These are phyloP conservation scores for Scheffersomyces illinoinensis DNA, from an alignment of 1,139 yeast genomes.

Conservation along the genomic window DNA sequence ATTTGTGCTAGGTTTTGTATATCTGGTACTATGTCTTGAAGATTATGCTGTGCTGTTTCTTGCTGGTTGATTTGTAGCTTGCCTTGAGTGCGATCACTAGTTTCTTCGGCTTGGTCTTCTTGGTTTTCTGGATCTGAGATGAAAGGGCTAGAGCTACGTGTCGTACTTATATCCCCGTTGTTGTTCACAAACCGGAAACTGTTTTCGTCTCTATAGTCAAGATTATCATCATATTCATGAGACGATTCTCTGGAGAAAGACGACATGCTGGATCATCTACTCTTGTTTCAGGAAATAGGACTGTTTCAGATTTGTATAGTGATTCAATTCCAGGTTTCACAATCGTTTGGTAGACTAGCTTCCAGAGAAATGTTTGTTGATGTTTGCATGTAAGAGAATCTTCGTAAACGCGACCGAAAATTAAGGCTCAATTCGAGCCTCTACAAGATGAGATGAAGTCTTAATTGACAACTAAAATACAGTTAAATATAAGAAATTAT, in stretches of 20 bases:
- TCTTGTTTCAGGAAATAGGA: not conserved
- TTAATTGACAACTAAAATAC: too few relatives aligned
- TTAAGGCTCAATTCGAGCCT: not conserved
- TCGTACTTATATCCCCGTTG: not conserved
- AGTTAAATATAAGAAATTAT: not conserved
- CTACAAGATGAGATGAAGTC: not conserved
- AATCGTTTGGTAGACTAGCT: not conserved
- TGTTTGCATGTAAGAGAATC: not conserved
- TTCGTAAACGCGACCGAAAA: not conserved
- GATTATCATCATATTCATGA: not conserved
- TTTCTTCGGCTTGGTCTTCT: not conserved
- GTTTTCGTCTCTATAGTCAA: not conserved
- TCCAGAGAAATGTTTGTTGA: not conserved
- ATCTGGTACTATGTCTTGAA: not conserved
- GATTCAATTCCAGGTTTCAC: not conserved
- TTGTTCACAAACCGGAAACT: not conserved
- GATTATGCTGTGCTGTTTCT: not conserved
- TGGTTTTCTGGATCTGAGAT: conserved; percentile 1
- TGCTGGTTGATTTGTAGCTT: not conserved
- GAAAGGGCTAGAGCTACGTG: conserved; percentile 2
- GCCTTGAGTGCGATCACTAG: not conserved
- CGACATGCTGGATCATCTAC: not conserved
- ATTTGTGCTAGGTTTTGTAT: not conserved
- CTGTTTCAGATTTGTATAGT: not conserved
- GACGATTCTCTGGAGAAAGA: not conserved